Evolutionary conservation across 1,284 basidiomycete genomes (phyloP), one percentile per base, ranked within the genome.

Genomic region (Schizophyllum commune): DNA sequence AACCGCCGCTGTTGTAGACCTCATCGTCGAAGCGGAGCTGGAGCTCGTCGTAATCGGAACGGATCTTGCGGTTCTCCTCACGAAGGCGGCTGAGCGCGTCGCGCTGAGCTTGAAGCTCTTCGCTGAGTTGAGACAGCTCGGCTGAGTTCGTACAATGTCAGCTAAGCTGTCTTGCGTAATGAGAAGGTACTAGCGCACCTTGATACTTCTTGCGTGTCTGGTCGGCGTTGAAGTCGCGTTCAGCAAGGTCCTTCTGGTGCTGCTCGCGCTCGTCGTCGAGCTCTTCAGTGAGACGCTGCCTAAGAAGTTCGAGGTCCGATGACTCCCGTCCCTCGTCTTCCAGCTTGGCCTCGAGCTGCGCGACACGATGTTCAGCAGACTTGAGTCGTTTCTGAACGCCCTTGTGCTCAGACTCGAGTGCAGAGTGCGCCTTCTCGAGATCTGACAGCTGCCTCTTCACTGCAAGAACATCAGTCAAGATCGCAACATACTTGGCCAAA

Each of bases 171-270:
- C 58, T 55, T 59, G 2, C 34, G 52, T 56, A 11, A 20, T 17
- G 58, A 22, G 20, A 19, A 22, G 13, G 60, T 19, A 22, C 62
- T 5, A 61, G 27, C 71, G 62, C 71, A 88, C 89, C 83, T 79
- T 92, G 89, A 68, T 92, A 92, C 70, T 91, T 92, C 77, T 91
- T 89, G 62, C 89, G 83, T 0, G 88, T 91, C 70, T 91, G 88
- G 66, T 91, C 86, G 53, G 84, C 80, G 13, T 86, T 77, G 68
- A 91, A 90, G 70, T 92, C 90, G 13, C 89, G 82, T 63, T 91
- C 89, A 11, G 82, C 78, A 27, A 92, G 79, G 65, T 92, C 89
- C 67, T 91, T 86, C 68, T 85, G 83, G 69, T 92, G 85, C 62
- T 85, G 86, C 64, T 87, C 84, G 63, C 88, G 82, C 71, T 91